Evolutionary conservation across 2,329 filamentous ascomycete species (phyloP).

Genomic region (Trichoderma sp.): DNA sequence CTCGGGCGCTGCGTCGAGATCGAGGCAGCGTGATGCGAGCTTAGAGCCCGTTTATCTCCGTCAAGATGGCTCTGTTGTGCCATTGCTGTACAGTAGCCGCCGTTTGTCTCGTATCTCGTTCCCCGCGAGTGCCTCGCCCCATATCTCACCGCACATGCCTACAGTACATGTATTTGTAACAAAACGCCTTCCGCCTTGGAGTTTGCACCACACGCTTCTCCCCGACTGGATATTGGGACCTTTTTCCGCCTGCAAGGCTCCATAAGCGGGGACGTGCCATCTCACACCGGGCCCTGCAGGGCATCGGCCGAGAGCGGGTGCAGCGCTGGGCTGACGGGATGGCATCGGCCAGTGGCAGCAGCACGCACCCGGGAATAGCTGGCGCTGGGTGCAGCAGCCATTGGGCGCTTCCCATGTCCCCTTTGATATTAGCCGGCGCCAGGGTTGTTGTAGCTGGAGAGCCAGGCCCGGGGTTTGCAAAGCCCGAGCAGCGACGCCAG

Average conservation of each 20-base stretch:
- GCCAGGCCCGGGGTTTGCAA: conserved; percentile 1
- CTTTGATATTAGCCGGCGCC: conserved; percentile 8
- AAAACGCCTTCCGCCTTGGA: conserved; percentile 14
- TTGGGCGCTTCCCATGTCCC: not conserved
- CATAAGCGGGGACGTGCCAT: conserved; percentile 10
- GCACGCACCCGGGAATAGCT: not conserved
- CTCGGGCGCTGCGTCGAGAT: not conserved
- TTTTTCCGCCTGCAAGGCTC: not conserved
- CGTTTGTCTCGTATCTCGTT: not conserved
- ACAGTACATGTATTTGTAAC: not conserved
- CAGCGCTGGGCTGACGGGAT: conserved; percentile 15
- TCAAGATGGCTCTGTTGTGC: not conserved
- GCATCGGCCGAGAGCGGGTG: conserved; percentile 26
- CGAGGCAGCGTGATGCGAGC: not conserved
- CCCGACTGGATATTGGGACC: not conserved
- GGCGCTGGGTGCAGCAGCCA: conserved; percentile 4
- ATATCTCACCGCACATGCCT: conserved; percentile 14
- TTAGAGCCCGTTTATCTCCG: conserved; percentile 20
- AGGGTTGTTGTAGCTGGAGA: not conserved
- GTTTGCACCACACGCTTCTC: not conserved
- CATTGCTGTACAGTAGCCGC: not conserved
- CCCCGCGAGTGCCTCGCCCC: not conserved
- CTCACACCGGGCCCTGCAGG: conserved; percentile 14
- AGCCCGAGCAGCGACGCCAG: conserved; percentile 11
- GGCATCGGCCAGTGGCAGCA: conserved; percentile 5